Evolutionary conservation across 179 eudicot genomes (phyloP).

Genomic region (Amaranthus tricolor): DNA sequence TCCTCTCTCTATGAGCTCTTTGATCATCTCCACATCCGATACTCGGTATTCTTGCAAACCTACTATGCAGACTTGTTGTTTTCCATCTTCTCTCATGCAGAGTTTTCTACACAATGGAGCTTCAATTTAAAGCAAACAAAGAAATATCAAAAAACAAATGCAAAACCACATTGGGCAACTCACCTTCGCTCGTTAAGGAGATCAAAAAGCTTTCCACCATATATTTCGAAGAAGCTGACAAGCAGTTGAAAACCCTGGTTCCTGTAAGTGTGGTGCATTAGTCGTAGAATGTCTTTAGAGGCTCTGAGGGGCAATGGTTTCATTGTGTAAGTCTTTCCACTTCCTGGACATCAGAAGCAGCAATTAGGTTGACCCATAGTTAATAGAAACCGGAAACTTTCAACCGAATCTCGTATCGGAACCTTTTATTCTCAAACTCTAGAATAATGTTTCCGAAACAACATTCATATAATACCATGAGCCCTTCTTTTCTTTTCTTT

Average conservation of each 20-base stretch:
- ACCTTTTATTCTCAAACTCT: too few species aligned
- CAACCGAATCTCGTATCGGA: too few species aligned
- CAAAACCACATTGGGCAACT: conserved; percentile 20
- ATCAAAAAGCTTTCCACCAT: conserved; percentile 95
- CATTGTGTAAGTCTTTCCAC: conserved; percentile 98
- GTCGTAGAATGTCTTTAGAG: conserved; percentile 81
- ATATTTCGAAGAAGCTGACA: conserved; percentile 97
- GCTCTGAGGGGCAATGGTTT: conserved; percentile 95
- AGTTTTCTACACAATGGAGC: conserved; percentile 61
- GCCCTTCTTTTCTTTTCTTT: too few species aligned
- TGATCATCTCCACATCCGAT: conserved; percentile 82
- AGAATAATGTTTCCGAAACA: too few species aligned
- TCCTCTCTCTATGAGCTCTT: conserved; percentile 91
- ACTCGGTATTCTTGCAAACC: conserved; percentile 95
- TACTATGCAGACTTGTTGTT: conserved; percentile 95
- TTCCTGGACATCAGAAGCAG: conserved; percentile 49
- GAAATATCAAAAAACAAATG: neutral
- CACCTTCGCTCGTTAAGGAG: conserved; percentile 94
- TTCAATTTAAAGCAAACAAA: conserved; percentile 9
- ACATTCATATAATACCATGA: too few species aligned
- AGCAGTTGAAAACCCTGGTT: conserved; percentile 90
- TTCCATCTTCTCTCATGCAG: conserved; percentile 97
- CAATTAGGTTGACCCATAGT: neutral
- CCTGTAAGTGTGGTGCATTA: conserved; percentile 88
- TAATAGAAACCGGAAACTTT: too few species aligned